These are phyloP conservation scores for Stephania yunnanensis DNA, from an alignment of 164 flowering plant species.

Conservation along the genomic window DNA sequence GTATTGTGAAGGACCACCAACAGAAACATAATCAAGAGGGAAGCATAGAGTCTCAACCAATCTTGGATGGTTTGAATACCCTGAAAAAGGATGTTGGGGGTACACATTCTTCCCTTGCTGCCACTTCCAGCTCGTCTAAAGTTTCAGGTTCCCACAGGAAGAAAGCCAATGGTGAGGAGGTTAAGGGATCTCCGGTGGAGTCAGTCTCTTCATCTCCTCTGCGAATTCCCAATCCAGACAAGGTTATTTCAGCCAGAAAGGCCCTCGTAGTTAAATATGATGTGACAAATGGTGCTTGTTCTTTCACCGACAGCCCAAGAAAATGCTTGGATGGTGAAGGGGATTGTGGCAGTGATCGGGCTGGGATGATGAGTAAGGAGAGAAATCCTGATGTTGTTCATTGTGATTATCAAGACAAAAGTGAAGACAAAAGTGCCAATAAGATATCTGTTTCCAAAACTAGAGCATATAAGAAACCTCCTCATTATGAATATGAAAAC, in stretches of 20 bases:
- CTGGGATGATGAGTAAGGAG: constrained; percentile 36
- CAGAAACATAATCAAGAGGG: constrained; percentile 22
- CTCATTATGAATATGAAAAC: constrained; percentile 25
- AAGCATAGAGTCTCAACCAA: constrained; percentile 23
- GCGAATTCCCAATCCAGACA: constrained; percentile 51
- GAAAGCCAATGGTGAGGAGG: constrained; percentile 48
- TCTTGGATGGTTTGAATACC: constrained; percentile 38
- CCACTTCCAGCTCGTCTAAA: constrained; percentile 93
- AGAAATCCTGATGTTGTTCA: constrained; percentile 21
- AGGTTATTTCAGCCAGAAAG: constrained; percentile 25
- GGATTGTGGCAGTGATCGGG: constrained; percentile 36
- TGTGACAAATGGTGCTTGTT: constrained; percentile 21
- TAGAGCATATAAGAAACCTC: constrained; percentile 18
- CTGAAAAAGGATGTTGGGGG: constrained; percentile 46
- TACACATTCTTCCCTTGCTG: constrained; percentile 46
- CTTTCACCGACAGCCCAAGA: constrained; percentile 32
- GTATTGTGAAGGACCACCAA: constrained; percentile 26
- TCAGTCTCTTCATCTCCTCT: constrained; percentile 95
- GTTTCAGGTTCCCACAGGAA: constrained; percentile 71
- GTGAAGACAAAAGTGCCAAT: constrained; percentile 26
- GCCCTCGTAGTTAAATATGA: constrained; percentile 35
- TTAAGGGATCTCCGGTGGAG: constrained; percentile 88
- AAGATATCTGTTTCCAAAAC: constrained; percentile 25
- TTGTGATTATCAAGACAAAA: constrained; percentile 32
- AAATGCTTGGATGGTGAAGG: constrained; percentile 50